Evolutionary conservation across 2,329 filamentous ascomycete species (phyloP), one percentile per base, ranked within the genome.

Genomic region (Epichloe sibirici): DNA sequence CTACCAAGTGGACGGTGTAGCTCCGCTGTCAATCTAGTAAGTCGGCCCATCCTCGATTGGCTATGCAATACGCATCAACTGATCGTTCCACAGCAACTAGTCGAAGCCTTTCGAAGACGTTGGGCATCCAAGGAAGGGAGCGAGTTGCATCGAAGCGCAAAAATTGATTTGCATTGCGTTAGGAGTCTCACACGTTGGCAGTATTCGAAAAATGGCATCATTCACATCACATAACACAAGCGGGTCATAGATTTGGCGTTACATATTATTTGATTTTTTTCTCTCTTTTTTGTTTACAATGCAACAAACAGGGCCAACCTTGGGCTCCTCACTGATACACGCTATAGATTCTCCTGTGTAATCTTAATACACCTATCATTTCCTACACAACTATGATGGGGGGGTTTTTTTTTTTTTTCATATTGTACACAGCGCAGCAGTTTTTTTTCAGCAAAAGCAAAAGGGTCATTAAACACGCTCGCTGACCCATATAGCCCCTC

Each of bases 11-110:
- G 93, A 98, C 68, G 86, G 94, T 68, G 85, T 98, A 65, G 94
- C 93, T 61, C 93, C 93, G 53, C 75, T 98, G 70, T 90, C 96
- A 71, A 97, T 98, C 63, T 98, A 98, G 87, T 89, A 76, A 83
- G 86, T 78, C 13, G 37, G 25, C 12, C 34, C 5, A 21, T 7
- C 13, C 12, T 9, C 1, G 1, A 5, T 12, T 35, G 5, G 25
- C n/a, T 17, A 13, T 31, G 7, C 12, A 13, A 15, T 5, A 5
- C n/a, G 34, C n/a, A 13, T 23, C n/a, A 17, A 28, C 45, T 48
- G 25, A 48, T 15, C 15, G 4, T 25, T 42, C 31, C 2, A 9
- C 15, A 52, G 50, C 45, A 52, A 52, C 45, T 52, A 52, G 48
- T n/a, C 40, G 13, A 7, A 34, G 13, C 15, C 28, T 15, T 21